These are phyloP conservation scores for Takashimella koratensis DNA, from an alignment of 1,284 basidiomycete species.

Conservation along the genomic window DNA sequence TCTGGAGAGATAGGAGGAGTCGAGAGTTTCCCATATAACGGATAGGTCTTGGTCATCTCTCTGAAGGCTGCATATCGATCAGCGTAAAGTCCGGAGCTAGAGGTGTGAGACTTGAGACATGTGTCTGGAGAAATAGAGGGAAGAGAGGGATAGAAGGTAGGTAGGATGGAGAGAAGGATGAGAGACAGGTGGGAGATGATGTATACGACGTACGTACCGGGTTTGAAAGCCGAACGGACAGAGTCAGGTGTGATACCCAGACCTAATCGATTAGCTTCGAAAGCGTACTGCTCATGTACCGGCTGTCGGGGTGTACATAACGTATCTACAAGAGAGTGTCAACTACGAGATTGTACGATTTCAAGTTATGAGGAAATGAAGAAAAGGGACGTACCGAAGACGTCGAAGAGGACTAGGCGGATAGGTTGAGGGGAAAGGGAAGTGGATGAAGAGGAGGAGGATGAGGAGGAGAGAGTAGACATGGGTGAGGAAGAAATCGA, in stretches of 20 bases:
- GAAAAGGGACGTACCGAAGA: conserved; percentile 36
- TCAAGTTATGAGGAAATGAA: background rate
- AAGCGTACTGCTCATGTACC: conserved; percentile 47
- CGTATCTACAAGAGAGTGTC: conserved; percentile 33
- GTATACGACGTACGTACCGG: conserved; percentile 31
- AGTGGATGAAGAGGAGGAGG: no score
- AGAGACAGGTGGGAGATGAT: no score
- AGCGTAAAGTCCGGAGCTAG: background rate
- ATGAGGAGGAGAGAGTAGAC: background rate
- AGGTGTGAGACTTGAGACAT: background rate
- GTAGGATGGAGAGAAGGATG: no score
- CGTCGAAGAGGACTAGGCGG: conserved; percentile 47
- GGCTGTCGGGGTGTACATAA: conserved; percentile 46
- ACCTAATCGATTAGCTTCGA: conserved; percentile 42
- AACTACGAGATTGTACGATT: background rate
- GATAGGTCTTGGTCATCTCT: conserved; percentile 25
- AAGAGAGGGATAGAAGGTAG: no score
- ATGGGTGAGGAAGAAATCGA: no score
- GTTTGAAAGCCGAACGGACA: conserved; percentile 42
- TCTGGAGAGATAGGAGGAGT: conserved; percentile 38
- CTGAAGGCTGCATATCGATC: conserved; percentile 36
- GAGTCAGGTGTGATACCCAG: conserved; percentile 33
- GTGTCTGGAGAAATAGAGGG: background rate
- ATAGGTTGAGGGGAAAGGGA: conserved; percentile 17
- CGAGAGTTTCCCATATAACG: conserved; percentile 42